Evolutionary conservation across 2,329 filamentous ascomycete genomes (phyloP), one percentile per base, ranked within the genome.

Genomic region (Arthrobotrys conoides): DNA sequence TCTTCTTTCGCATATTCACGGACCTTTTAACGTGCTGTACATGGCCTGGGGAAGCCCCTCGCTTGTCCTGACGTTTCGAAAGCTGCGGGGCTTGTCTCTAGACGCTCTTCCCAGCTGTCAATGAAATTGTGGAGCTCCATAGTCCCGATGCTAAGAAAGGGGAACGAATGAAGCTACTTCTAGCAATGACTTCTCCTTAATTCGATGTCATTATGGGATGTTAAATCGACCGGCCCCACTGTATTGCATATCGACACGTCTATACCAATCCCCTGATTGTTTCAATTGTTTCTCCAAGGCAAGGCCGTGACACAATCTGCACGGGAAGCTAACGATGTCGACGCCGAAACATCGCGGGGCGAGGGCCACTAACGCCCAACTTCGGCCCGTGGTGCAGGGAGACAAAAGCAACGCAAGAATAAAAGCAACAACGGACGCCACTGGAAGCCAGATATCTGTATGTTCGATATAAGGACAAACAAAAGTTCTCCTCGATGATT

Each of bases 31-130:
- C 46, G n/a, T 55, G 30, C 51, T 38, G 8, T 59, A 36, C 27
- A 30, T 30, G 30, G 10, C 55, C 49, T 71, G 16, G 59, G 36
- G 59, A 51, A 33, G 41, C 41, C 49, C 67, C 61, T 67, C 66
- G 66, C 73, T 71, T 77, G 66, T 63, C 67, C 46, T 55, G 20
- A 30, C 63, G 67, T 77, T 77, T 71, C 61, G 67, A 66, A 77
- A 77, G 24, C 73, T 77, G 66, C 67, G 73, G 61, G 67, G 72
- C 53, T 61, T 65, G 59, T 20, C 9, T 51, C 48, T 48, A 6
- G 69, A 61, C 24, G 33, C 22, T 22, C 4, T 71, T 38, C 44
- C 33, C 12, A 46, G 22, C 36, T 69, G 49, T 51, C 36, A 46
- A 51, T 24, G 1, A n/a, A 20, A 4, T 24, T 41, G 65, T 57